phyloP scores from a whole-genome alignment of 768 basidiomycete genomes.

The Leccinum subtestaceum region DNA sequence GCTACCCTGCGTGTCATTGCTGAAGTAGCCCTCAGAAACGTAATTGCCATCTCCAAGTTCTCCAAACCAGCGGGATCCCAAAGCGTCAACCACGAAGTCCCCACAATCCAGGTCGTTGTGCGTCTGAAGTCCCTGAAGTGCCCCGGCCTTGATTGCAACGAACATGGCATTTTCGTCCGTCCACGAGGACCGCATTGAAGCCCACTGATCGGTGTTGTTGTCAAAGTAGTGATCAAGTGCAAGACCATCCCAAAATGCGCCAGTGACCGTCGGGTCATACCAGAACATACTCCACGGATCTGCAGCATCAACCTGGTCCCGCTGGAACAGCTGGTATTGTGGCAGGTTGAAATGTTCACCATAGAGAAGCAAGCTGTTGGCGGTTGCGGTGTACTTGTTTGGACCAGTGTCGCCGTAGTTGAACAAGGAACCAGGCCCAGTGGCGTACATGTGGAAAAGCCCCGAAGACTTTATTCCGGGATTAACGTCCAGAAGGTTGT shows the following conservation, averaged over 20 bases:
- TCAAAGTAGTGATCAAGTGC: conserved; percentile 83
- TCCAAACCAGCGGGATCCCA: conserved; percentile 93
- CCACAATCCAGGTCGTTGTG: conserved; percentile 94
- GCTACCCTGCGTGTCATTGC: conserved; percentile 61
- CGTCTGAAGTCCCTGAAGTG: conserved; percentile 79
- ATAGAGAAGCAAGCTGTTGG: conserved; percentile 84
- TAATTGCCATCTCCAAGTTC: conserved; percentile 93
- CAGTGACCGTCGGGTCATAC: conserved; percentile 80
- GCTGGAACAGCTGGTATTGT: conserved; percentile 81
- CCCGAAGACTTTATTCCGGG: conserved; percentile 71
- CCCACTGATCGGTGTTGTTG: conserved; percentile 76
- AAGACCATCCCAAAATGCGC: conserved; percentile 90
- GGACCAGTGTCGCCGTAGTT: conserved; percentile 63
- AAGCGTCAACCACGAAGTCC: conserved; percentile 92
- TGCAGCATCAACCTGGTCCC: conserved; percentile 78
- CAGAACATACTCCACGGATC: conserved; percentile 91
- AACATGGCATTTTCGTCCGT: conserved; percentile 81
- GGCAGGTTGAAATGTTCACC: conserved; percentile 67
- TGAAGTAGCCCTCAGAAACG: conserved; percentile 73
- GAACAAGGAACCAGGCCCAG: conserved; percentile 83
- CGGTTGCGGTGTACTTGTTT: conserved; percentile 93
- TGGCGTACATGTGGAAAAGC: conserved; percentile 85
- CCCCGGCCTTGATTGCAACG: conserved; percentile 88
- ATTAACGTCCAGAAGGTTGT: conserved; percentile 69
- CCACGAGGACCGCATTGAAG: conserved; percentile 89